phyloP scores from a whole-genome alignment of 2,329 filamentous ascomycete genomes.

The Alternaria solani region DNA sequence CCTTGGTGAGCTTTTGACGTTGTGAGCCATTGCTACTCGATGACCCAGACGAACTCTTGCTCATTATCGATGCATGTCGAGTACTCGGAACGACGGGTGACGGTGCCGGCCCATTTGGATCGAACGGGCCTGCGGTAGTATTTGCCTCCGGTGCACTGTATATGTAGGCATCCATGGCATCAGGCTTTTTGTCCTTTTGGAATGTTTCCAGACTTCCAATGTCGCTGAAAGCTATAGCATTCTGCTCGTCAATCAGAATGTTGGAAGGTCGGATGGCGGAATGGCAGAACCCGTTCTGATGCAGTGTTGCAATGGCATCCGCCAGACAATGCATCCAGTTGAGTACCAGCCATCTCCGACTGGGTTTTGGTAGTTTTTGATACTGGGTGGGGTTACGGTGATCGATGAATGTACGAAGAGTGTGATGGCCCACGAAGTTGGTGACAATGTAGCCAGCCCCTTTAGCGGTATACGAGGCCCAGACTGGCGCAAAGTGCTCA shows the following conservation, averaged over 20 bases:
- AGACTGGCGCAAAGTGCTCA: slow-evolving; percentile 74
- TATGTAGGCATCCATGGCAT: slow-evolving; percentile 75
- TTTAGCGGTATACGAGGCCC: slow-evolving; percentile 73
- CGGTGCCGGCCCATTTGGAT: slow-evolving; percentile 20
- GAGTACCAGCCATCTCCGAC: slow-evolving; percentile 67
- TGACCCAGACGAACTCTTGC: slow-evolving; percentile 49
- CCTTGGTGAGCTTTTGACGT: slow-evolving; percentile 46
- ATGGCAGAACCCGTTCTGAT: slow-evolving; percentile 70
- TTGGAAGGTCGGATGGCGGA: slow-evolving; percentile 75
- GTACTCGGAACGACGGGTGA: slow-evolving; percentile 24
- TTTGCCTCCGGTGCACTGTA: slow-evolving; percentile 73
- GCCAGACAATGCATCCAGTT: slow-evolving; percentile 79
- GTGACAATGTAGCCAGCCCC: slow-evolving; percentile 71
- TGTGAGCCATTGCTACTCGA: slow-evolving; percentile 44
- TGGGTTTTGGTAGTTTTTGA: slow-evolving; percentile 68
- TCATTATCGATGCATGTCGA: slow-evolving; percentile 44
- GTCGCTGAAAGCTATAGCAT: slow-evolving; percentile 73
- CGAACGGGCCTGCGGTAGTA: slow-evolving; percentile 39
- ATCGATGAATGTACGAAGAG: slow-evolving; percentile 71
- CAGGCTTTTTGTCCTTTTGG: slow-evolving; percentile 61
- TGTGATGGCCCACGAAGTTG: slow-evolving; percentile 71
- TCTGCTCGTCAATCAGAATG: slow-evolving; percentile 70
- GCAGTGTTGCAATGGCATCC: slow-evolving; percentile 73
- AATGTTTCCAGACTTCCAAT: slow-evolving; percentile 60
- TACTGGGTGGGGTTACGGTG: slow-evolving; percentile 67